phyloP scores from a whole-genome alignment of 2,329 filamentous ascomycete genomes.

The Hypocreales sp. region DNA sequence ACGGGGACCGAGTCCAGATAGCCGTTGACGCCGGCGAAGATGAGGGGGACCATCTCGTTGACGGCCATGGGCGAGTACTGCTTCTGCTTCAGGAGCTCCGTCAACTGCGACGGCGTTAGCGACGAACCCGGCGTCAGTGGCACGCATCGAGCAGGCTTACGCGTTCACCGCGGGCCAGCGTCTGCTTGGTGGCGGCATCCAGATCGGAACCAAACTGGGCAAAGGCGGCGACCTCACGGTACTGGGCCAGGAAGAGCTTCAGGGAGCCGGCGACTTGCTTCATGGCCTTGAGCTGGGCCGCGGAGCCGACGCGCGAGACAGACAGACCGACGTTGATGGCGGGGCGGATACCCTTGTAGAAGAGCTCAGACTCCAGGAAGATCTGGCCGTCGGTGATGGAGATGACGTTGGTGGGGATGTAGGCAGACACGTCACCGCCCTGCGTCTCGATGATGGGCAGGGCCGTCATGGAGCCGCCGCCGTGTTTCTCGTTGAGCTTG shows the following conservation, averaged over 20 bases:
- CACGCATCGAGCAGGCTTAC: too few species aligned
- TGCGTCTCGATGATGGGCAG: conserved; percentile 98
- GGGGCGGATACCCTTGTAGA: conserved; percentile 99
- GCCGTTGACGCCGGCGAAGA: conserved; percentile 99
- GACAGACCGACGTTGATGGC: conserved; percentile 99
- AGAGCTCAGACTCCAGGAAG: conserved; percentile 97
- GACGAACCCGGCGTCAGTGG: too few species aligned
- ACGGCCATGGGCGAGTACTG: conserved; percentile 98
- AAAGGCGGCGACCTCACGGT: conserved; percentile 99
- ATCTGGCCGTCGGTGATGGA: conserved; percentile 99
- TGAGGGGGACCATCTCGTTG: conserved; percentile 99
- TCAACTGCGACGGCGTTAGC: conserved; percentile 37
- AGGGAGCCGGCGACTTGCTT: conserved; percentile 99
- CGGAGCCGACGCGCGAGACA: conserved; percentile 98
- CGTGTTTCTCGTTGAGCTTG: conserved; percentile 95
- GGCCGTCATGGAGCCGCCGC: conserved; percentile 91
- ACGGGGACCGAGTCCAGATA: conserved; percentile 80
- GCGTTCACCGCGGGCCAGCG: conserved; percentile 94
- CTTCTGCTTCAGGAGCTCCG: conserved; percentile 99
- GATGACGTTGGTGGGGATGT: conserved; percentile 99
- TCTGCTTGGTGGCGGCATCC: conserved; percentile 98
- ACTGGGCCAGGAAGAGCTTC: conserved; percentile 99
- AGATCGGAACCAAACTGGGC: conserved; percentile 99
- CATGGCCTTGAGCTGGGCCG: conserved; percentile 99
- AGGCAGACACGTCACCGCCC: conserved; percentile 99